phyloP scores from a whole-genome alignment of 2,329 filamentous ascomycete genomes.

The Trichophyton schoenleinii region DNA sequence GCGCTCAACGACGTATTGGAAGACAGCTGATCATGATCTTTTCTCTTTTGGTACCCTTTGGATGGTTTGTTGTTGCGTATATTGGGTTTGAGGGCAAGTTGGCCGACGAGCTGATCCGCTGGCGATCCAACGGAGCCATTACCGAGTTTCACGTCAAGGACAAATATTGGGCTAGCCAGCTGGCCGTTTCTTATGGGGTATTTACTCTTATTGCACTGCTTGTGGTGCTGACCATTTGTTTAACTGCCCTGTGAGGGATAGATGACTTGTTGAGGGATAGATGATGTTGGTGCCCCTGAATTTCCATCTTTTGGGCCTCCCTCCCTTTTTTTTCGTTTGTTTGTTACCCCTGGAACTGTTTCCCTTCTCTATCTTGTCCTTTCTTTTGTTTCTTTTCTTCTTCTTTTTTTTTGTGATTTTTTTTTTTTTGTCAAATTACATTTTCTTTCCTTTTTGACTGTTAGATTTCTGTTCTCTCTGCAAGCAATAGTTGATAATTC shows the following conservation, averaged over 20 bases:
- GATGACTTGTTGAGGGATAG: not conserved
- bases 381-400: not conserved
- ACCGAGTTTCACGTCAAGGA: slow-evolving; percentile 13
- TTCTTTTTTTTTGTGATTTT: no score
- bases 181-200: slow-evolving; percentile 3
- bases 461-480: not conserved
- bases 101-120: slow-evolving; percentile 9
- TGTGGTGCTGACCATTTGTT: slow-evolving; percentile 6
- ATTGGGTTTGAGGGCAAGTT: slow-evolving; percentile 9
- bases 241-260: not conserved
- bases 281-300: no score
- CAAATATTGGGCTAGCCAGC: slow-evolving; percentile 8
- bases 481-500: not conserved
- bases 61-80: slow-evolving; percentile 11
- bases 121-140: slow-evolving; percentile 10
- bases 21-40: slow-evolving; percentile 10
- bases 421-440: no score
- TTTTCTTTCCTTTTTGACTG: not conserved
- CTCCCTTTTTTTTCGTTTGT: not conserved
- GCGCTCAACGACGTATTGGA: slow-evolving; percentile 11
- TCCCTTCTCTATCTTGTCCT: not conserved
- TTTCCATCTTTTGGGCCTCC: not conserved
- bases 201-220: slow-evolving; percentile 6
- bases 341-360: no score
- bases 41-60: slow-evolving; percentile 7